These are phyloP conservation scores for Austroboletus novae-zelandiae DNA, from an alignment of 1,284 basidiomycete genomes.

Conservation along the genomic window DNA sequence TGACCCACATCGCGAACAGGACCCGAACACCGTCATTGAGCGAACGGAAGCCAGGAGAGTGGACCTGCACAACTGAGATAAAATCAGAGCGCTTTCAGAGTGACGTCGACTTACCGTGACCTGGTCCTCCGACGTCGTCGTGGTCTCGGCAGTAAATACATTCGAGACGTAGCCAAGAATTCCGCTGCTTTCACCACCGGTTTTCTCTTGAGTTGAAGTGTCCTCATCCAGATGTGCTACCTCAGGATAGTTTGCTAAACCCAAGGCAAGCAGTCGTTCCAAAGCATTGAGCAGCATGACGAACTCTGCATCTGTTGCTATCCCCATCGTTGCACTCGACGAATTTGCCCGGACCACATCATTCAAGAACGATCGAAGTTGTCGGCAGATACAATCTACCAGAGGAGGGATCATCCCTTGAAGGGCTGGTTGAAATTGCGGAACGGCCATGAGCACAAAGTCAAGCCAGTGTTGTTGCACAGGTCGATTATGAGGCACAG, in stretches of 20 bases:
- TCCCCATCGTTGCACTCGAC: slow-evolving; percentile 41
- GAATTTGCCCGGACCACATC: slow-evolving; percentile 51
- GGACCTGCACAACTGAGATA: slow-evolving; percentile 44
- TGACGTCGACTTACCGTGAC: slow-evolving; percentile 45
- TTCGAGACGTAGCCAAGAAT: slow-evolving; percentile 80
- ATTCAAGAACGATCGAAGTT: slow-evolving; percentile 59
- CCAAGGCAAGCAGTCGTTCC: slow-evolving; percentile 75
- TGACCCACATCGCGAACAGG: slow-evolving; percentile 70
- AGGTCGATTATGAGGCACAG: slow-evolving; percentile 65
- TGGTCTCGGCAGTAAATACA: slow-evolving; percentile 69
- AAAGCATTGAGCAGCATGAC: slow-evolving; percentile 81
- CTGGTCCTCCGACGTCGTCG: slow-evolving; percentile 51
- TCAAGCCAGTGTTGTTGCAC: slow-evolving; percentile 95
- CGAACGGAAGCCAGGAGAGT: slow-evolving; percentile 67
- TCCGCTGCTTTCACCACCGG: slow-evolving; percentile 53
- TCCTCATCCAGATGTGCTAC: slow-evolving; percentile 59
- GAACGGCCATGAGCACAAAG: slow-evolving; percentile 88
- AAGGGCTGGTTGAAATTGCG: slow-evolving; percentile 74
- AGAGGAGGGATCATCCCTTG: slow-evolving; percentile 73
- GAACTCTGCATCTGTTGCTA: slow-evolving; percentile 79
- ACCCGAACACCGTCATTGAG: slow-evolving; percentile 71
- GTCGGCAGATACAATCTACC: slow-evolving; percentile 77
- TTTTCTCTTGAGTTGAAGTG: slow-evolving; percentile 48
- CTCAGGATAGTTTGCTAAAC: slow-evolving; percentile 51
- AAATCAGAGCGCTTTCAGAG: not conserved